Evolutionary conservation across 1,284 basidiomycete species (phyloP).

Genomic region (Puccinia polysora): DNA sequence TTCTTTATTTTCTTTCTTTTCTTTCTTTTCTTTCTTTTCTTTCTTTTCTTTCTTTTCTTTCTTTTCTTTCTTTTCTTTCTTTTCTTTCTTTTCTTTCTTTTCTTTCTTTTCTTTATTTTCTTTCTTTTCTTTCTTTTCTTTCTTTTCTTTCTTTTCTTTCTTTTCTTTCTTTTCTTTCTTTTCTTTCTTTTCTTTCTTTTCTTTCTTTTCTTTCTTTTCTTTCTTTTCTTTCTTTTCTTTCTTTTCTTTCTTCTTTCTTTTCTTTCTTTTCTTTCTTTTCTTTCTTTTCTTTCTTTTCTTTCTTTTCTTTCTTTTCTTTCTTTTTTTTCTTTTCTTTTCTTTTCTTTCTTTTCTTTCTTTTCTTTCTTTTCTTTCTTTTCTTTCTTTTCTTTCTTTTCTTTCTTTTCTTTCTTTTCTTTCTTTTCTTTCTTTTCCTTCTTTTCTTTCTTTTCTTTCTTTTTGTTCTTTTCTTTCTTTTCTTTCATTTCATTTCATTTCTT

Average conservation of each 20-base stretch:
- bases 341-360: not conserved
- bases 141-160: not conserved
- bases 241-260: not conserved
- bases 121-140: not conserved
- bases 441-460: too few species aligned
- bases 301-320: not conserved
- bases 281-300: conserved; percentile 2
- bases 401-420: too few species aligned
- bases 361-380: not conserved
- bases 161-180: not conserved
- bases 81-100: not conserved
- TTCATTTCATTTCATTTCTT: too few species aligned
- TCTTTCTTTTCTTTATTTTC: not conserved
- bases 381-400: conserved; percentile 7
- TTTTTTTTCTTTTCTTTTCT: not conserved
- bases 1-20: too few species aligned
- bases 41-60: not conserved
- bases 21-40: not conserved
- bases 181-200: not conserved
- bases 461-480: too few species aligned
- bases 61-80: not conserved
- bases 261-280: not conserved
- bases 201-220: not conserved
- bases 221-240: not conserved
- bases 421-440: too few species aligned